A percentile compares a stretch with the other conserved stretches of the same genome.
phyloP scores from a whole-genome alignment of 495 filamentous ascomycete species.

The Penicillium coprophilum region DNA sequence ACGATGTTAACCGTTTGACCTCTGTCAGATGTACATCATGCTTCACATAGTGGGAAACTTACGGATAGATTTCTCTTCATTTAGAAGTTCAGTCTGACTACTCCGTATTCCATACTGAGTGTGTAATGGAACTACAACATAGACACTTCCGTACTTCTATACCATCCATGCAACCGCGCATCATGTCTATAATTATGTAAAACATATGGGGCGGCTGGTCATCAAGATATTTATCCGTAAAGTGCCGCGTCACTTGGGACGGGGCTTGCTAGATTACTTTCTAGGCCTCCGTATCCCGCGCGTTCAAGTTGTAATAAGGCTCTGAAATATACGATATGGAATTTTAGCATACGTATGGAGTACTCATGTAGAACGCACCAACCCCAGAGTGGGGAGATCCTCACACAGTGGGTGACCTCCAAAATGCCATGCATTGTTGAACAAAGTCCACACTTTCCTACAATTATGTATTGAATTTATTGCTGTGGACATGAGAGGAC shows the following conservation, averaged over 20 bases:
- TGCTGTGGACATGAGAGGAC: neutral
- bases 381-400: slow-evolving; percentile 8
- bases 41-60: slow-evolving; percentile 15
- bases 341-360: too few relatives aligned
- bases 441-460: neutral
- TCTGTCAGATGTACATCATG: slow-evolving; percentile 13
- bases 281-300: too few relatives aligned
- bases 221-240: too few relatives aligned
- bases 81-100: neutral
- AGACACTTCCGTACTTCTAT: neutral
- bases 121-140: neutral
- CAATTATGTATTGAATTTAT: neutral
- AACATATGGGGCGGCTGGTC: neutral
- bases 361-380: neutral
- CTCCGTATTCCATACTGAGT: neutral
- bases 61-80: slow-evolving; percentile 11
- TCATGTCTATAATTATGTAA: neutral
- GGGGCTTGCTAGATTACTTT: neutral
- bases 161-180: neutral
- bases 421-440: neutral
- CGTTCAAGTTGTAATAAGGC: neutral
- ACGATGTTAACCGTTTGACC: slow-evolving; percentile 9
- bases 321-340: neutral
- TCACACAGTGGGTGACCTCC: neutral
- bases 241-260: neutral